A percentile compares a stretch with the other conserved stretches of the same genome.
Evolutionary conservation across 73 alveolate species (phyloP).

Genomic region (Paramecium octaurelia): DNA sequence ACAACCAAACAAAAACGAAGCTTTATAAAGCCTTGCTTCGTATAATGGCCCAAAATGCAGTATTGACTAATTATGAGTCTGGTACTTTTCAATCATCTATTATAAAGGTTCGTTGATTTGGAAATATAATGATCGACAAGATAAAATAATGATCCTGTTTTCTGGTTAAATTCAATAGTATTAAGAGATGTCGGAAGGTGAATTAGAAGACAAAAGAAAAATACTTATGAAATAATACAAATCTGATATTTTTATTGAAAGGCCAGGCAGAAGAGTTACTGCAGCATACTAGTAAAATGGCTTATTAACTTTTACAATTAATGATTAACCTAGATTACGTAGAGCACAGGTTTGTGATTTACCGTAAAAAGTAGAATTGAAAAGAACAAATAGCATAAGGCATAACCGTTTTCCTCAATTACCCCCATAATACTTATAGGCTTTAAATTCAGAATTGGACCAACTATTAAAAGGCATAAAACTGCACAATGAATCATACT

Average conservation of each 20-base stretch:
- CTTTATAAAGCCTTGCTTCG: not conserved
- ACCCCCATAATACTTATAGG: not conserved
- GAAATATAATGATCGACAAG: not conserved
- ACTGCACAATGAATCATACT: not conserved
- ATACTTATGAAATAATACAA: not conserved
- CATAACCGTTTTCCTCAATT: not conserved
- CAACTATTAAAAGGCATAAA: not conserved
- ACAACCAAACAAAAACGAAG: not conserved
- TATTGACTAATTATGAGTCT: not conserved
- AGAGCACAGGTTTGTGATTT: not conserved
- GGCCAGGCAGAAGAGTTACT: not conserved
- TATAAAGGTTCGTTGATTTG: not conserved
- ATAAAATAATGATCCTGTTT: not conserved
- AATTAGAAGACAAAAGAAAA: not conserved
- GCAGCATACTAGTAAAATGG: not conserved
- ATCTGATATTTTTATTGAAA: not conserved
- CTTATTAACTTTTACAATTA: not conserved
- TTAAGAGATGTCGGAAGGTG: not conserved
- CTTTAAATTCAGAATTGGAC: not conserved
- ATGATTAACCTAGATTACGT: not conserved
- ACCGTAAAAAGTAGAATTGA: not conserved
- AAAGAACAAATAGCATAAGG: not conserved
- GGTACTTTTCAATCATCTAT: not conserved
- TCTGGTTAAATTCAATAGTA: not conserved
- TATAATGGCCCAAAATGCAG: constrained; percentile 4